Evolutionary conservation across 768 basidiomycete genomes (phyloP), one percentile per base, ranked within the genome.

Genomic region (Termitomyces sp.): DNA sequence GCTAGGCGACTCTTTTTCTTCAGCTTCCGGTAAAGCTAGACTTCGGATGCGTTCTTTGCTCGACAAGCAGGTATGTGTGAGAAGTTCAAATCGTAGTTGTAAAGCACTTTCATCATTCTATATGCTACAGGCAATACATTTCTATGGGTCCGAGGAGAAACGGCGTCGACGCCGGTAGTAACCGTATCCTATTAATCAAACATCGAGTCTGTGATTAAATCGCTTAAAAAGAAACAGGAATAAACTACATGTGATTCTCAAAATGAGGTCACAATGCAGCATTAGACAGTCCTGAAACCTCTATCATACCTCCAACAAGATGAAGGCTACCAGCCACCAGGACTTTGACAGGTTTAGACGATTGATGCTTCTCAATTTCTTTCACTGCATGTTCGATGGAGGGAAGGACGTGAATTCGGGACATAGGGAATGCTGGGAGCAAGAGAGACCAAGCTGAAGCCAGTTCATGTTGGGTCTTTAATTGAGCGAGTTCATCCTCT

Each of bases 311-410:
- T 20, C 97, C 97, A 7, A 98, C 87, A 16, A 99, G 81, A 73
- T 95, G 95, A 62, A 99, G 70, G 72, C 94, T 97, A 4, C 97
- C 97, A 3, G 93, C 81, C 6, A 96, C 94, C 16, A 99, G 77
- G n/a, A 94, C 84, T 57, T 89, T 78, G 1, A 73, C 66, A 44
- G 64, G 67, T 46, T 57, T 63, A 41, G 69, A 63, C 2, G 69
- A 64, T 5, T 67, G 66, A n/a, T 84, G 66, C 3, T 72, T 66
- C 13, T 85, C 79, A 4, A 93, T 81, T 27, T 84, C 67, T 33
- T 79, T 76, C n/a, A 98, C 78, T 4, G 95, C 93, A 68, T 98
- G 88, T 69, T 98, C 87, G 54, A 99, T 87, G 9, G 93, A 93
- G 0, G 90, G 87, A 13, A 95, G 73, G 41, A 95, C 88, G 67